phyloP scores from a whole-genome alignment of 176 grass and related monocot genomes.

The Echinochloa phyllopogon region DNA sequence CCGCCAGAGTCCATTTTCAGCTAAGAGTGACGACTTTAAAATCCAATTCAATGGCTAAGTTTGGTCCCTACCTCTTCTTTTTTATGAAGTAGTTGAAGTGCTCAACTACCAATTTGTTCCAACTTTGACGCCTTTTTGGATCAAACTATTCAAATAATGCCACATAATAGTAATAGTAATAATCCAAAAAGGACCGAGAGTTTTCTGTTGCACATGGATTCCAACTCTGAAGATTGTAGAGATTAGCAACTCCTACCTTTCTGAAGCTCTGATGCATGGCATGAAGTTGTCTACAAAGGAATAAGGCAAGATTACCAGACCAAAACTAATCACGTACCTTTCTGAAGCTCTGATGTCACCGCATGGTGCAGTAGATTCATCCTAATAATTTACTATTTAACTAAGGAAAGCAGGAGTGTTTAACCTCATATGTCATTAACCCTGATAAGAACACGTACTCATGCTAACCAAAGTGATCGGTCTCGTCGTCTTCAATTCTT shows the following conservation, averaged over 20 bases:
- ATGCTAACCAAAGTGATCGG: neutral
- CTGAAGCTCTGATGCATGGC: neutral
- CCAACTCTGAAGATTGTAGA: neutral
- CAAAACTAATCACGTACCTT: neutral
- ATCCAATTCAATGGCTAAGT: neutral
- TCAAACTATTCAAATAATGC: neutral
- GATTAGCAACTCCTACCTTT: neutral
- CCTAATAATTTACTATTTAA: slow-evolving; percentile 1
- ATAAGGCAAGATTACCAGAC: neutral
- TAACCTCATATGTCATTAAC: neutral
- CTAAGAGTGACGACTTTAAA: neutral
- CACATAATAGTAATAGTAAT: neutral
- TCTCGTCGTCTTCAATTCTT: neutral
- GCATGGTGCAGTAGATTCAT: neutral
- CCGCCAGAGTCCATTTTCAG: no score
- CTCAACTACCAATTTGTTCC: neutral
- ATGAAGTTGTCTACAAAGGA: neutral
- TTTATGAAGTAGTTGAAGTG: neutral
- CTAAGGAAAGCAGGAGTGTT: neutral
- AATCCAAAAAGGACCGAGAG: neutral
- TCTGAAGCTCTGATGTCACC: neutral
- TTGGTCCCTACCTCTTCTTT: neutral
- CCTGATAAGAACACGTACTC: neutral
- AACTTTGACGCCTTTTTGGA: neutral
- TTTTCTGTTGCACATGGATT: neutral